These are phyloP conservation scores for Bryoglossum gracile DNA, from an alignment of 495 filamentous ascomycete genomes.

Conservation along the genomic window DNA sequence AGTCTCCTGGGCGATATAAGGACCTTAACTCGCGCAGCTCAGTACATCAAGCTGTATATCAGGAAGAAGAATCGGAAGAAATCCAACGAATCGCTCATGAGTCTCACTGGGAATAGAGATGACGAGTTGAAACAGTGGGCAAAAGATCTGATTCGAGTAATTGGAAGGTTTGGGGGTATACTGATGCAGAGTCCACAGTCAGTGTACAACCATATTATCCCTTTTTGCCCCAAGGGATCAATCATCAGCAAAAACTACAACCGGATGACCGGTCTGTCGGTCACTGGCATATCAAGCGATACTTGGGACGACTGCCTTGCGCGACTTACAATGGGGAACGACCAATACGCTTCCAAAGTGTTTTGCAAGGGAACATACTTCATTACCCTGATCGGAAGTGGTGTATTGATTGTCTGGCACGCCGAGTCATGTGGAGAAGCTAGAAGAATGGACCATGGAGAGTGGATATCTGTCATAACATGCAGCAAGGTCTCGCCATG, in stretches of 20 bases:
- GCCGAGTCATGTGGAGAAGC: conserved; percentile 15
- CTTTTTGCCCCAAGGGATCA: conserved; percentile 29
- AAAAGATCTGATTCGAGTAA: conserved; percentile 33
- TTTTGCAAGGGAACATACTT: conserved; percentile 14
- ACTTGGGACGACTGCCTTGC: conserved; percentile 26
- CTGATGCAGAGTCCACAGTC: conserved; percentile 25
- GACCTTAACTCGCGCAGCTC: not conserved
- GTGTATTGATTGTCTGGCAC: conserved; percentile 18
- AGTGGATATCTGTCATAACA: conserved; percentile 19
- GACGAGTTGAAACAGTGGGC: conserved; percentile 32
- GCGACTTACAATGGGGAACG: conserved; percentile 10
- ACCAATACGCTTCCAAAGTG: conserved; percentile 11
- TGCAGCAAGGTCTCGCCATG: conserved; percentile 10
- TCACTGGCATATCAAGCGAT: conserved; percentile 15
- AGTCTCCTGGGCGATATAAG: not conserved
- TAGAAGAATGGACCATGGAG: conserved; percentile 19
- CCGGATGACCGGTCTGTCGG: conserved; percentile 2
- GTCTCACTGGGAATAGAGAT: conserved; percentile 14
- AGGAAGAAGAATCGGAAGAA: not conserved
- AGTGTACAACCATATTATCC: conserved; percentile 32
- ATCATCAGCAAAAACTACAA: conserved; percentile 19
- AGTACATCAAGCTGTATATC: not conserved
- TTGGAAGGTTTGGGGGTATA: conserved; percentile 32
- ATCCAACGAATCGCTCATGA: conserved; percentile 16
- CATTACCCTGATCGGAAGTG: conserved; percentile 19